Percentiles rank a stretch among this genome's conserved stretches.
Evolutionary conservation across 805 yeast species (phyloP).

Genomic region (Yarrowia deformans): DNA sequence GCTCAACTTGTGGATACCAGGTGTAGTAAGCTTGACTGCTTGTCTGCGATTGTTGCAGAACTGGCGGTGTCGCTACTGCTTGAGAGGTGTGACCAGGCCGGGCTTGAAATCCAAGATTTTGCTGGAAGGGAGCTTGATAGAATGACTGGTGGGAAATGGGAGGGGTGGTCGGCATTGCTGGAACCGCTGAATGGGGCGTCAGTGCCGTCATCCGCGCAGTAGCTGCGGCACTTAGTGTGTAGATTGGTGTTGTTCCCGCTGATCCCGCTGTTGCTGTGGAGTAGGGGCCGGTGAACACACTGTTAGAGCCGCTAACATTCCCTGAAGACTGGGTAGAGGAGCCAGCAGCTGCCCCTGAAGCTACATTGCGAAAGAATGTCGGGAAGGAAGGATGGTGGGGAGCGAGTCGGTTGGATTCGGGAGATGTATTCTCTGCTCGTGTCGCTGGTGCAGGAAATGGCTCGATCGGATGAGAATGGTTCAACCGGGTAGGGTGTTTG

Average conservation of each 20-base stretch:
- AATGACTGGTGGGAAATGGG: neutral
- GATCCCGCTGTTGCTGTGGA: neutral
- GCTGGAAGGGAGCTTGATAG: conserved; percentile 2
- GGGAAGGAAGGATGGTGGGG: neutral
- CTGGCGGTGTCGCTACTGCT: neutral
- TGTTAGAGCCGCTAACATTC: neutral
- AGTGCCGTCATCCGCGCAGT: neutral
- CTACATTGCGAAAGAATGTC: neutral
- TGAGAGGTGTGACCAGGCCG: neutral
- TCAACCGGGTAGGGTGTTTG: neutral
- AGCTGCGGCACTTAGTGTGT: neutral
- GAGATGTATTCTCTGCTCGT: neutral
- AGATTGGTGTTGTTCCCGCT: neutral
- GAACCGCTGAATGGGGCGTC: neutral
- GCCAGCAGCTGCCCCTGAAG: neutral
- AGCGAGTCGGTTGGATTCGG: neutral
- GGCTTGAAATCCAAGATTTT: neutral
- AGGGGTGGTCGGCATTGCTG: neutral
- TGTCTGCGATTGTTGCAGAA: neutral
- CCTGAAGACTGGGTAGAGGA: neutral
- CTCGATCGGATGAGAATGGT: neutral
- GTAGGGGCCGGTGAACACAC: neutral
- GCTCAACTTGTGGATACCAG: neutral
- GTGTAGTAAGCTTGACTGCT: neutral
- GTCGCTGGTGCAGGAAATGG: neutral